Evolutionary conservation across 2,329 filamentous ascomycete species (phyloP).

Genomic region (Madurella mycetomatis): DNA sequence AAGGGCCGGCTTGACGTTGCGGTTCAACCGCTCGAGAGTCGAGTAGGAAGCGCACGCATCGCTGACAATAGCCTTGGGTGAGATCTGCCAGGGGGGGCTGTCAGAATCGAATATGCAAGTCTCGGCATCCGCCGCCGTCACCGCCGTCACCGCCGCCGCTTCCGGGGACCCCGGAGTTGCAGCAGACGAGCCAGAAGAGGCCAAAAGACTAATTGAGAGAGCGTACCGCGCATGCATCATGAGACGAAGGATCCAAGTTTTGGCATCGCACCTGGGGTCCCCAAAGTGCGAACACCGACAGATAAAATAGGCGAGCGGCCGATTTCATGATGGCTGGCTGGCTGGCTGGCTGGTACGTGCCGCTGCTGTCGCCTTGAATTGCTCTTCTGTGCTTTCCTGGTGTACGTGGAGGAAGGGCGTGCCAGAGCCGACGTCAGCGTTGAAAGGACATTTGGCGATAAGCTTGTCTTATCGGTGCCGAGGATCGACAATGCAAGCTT

Average conservation of each 20-base stretch:
- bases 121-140: constrained; percentile 11
- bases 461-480: constrained; percentile 12
- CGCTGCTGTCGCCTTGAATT: not conserved
- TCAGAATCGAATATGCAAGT: constrained; percentile 37
- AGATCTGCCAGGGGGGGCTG: constrained; percentile 58
- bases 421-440: constrained; percentile 6
- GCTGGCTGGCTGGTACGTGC: not conserved
- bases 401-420: not conserved
- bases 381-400: not conserved
- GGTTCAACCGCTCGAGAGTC: constrained; percentile 81
- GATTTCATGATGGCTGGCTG: constrained; percentile 49
- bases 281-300: constrained; percentile 55
- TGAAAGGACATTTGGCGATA: constrained; percentile 14
- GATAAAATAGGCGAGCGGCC: constrained; percentile 51
- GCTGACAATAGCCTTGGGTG: constrained; percentile 80
- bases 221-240: constrained; percentile 54
- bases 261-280: constrained; percentile 44
- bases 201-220: constrained; percentile 20
- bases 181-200: constrained; percentile 20
- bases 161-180: constrained; percentile 11
- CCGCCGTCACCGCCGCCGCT: too few species aligned
- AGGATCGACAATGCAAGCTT: constrained; percentile 4
- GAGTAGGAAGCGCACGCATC: constrained; percentile 94
- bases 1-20: constrained; percentile 68
- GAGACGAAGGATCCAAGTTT: constrained; percentile 29